These are phyloP conservation scores for Neurospora sp. DNA, from an alignment of 495 filamentous ascomycete species.

Conservation along the genomic window DNA sequence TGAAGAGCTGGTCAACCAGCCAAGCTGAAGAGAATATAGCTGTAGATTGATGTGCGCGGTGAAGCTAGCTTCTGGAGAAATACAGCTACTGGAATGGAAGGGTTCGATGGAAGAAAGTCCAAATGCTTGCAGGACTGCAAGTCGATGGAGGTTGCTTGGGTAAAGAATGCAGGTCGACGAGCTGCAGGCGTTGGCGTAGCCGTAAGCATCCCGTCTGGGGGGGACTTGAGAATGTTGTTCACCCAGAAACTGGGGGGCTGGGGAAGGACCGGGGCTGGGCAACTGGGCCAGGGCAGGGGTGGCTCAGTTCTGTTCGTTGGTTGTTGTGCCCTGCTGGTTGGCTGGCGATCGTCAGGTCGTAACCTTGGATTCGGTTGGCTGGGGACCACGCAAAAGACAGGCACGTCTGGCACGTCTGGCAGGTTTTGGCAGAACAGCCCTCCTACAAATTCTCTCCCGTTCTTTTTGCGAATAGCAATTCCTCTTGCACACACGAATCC, in stretches of 20 bases:
- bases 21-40: conserved; percentile 1
- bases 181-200: not conserved
- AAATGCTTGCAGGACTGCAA: not conserved
- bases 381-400: not conserved
- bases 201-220: not conserved
- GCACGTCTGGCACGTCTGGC: not conserved
- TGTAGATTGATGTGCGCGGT: not conserved
- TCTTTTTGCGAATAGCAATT: not conserved
- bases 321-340: not conserved
- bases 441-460: not conserved
- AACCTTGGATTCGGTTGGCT: not conserved
- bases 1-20: conserved; percentile 17
- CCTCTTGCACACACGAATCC: not conserved
- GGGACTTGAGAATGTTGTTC: not conserved
- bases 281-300: not conserved
- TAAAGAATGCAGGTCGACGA: not conserved
- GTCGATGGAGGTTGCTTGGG: not conserved
- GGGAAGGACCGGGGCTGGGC: not conserved
- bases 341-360: not conserved
- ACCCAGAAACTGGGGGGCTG: not conserved
- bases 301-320: not conserved
- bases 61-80: not conserved
- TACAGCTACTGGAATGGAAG: not conserved
- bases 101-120: not conserved
- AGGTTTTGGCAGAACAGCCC: not conserved